Evolutionary conservation across 2,329 filamentous ascomycete genomes (phyloP).

Genomic region (Venturia aucupariae): DNA sequence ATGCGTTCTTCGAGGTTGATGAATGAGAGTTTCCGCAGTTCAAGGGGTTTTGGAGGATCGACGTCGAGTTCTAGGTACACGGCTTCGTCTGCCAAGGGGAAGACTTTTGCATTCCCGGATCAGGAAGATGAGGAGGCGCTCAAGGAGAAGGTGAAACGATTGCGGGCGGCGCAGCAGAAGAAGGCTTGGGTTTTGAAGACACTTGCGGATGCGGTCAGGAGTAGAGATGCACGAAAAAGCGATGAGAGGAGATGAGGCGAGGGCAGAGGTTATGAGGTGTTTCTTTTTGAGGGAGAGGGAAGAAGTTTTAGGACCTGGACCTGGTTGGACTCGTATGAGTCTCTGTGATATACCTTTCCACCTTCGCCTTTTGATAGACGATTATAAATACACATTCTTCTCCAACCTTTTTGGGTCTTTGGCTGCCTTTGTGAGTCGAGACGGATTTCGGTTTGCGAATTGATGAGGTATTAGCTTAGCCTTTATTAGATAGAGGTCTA

Average conservation of each 20-base stretch:
- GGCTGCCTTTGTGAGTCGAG: too few species aligned
- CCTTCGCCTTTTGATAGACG: background rate
- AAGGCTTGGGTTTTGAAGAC: constrained; percentile 28
- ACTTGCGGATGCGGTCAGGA: constrained; percentile 28
- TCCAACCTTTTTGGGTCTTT: too few species aligned
- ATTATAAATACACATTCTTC: background rate
- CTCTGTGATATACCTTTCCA: background rate
- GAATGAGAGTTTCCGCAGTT: constrained; percentile 1
- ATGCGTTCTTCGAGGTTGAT: background rate
- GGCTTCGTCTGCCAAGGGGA: background rate
- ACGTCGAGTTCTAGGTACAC: background rate
- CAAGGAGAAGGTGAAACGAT: constrained; percentile 23
- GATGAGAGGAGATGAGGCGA: background rate
- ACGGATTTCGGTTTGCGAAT: too few species aligned
- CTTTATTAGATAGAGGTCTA: too few species aligned
- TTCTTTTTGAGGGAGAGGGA: background rate
- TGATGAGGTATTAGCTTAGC: too few species aligned
- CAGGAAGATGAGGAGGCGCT: constrained; percentile 14
- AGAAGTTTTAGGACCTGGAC: background rate
- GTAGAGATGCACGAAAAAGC: constrained; percentile 22
- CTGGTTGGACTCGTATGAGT: background rate
- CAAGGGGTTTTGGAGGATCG: background rate
- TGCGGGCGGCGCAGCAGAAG: constrained; percentile 27
- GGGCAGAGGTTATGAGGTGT: too few species aligned
- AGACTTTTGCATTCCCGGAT: constrained; percentile 2